Percentiles rank a stretch among this genome's conserved stretches.
Conservation (phyloP, 1,139 yeast species). For the Yamadazyma jaroonii region DNA sequence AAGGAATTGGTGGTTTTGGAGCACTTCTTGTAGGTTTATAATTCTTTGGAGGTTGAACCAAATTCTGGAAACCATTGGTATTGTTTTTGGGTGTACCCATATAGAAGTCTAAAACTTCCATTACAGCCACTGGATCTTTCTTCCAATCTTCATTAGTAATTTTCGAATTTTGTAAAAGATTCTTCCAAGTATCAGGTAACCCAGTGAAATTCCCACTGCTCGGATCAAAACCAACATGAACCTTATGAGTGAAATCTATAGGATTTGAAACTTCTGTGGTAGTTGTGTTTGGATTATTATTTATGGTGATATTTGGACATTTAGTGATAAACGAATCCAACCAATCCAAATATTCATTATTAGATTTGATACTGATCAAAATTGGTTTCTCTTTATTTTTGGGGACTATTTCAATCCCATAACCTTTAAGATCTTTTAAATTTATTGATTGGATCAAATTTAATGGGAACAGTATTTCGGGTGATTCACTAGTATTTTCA, state of each 20-base stretch:
- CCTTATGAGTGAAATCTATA: constrained; percentile 71
- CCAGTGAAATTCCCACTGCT: constrained; percentile 75
- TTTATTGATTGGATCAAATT: constrained; percentile 38
- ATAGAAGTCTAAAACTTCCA: constrained; percentile 90
- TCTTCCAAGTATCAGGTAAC: constrained; percentile 78
- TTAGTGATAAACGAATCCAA: constrained; percentile 84
- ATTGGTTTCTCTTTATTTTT: constrained; percentile 55
- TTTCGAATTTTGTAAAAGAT: constrained; percentile 68
- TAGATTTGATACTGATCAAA: constrained; percentile 71
- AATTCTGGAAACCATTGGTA: constrained; percentile 11
- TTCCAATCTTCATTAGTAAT: constrained; percentile 83
- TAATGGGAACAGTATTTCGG: constrained; percentile 42
- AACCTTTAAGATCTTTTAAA: constrained; percentile 40
- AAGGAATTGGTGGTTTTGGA: constrained; percentile 46
- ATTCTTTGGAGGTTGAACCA: constrained; percentile 15
- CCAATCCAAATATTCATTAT: constrained; percentile 86
- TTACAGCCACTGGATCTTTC: constrained; percentile 79
- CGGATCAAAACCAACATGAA: constrained; percentile 62
- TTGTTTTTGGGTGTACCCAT: constrained; percentile 24
- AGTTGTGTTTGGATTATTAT: constrained; percentile 4
- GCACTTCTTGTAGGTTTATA: constrained; percentile 41
- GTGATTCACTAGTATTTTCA: constrained; percentile 12
- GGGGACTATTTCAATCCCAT: constrained; percentile 75
- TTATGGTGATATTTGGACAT: constrained; percentile 60
- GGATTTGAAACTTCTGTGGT: constrained; percentile 65